Evolutionary conservation across 225 moss, liverwort and hornwort species (phyloP), one percentile per base, ranked within the genome.

Genomic region (Antitrichia curtipendula): DNA sequence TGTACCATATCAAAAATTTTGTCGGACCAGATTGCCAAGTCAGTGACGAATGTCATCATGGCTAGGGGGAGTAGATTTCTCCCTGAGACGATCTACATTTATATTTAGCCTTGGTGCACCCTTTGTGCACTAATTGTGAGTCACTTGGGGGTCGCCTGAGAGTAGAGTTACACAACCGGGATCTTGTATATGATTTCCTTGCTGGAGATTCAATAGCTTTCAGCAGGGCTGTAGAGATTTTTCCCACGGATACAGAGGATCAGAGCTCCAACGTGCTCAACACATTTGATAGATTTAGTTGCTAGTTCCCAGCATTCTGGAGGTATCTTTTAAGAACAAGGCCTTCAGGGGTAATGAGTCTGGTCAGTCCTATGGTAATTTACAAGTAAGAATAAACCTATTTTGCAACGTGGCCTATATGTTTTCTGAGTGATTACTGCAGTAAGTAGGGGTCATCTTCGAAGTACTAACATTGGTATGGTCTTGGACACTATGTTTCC

Each of bases 1-100:
- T 92, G 89, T 91, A 92, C 94, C 94, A 88, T 91, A 91, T 65
- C 88, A 87, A 77, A 82, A 70, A 3, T 92, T 94, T 85, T 90
- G 91, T 62, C 85, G 83, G 82, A 64, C 87, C 74, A 92, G 54
- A 60, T 89, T 92, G 82, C 86, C 84, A 84, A 83, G 86, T 78
- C 62, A 66, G 75, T 86, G 82, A 92, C 41, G 78, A 80, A 69
- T 53, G 83, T 25, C 36, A 38, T 50, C 59, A 58, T 82, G 70
- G 32, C 58, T 82, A 43, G 45, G 27, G 52, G 75, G 66, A 65
- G 84, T 25, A 28, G 16, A 81, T 79, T 83, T 68, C 56, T 80
- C 69, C 83, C 61, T 80, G 82, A 82, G 80, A 81, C 57, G 56
- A 5, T 69, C 27, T 59, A 43, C 68, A 88, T 59, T 90, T 83